These are phyloP conservation scores for Fraxinus platypoda DNA, from an alignment of 305 asterid species.

Conservation along the genomic window DNA sequence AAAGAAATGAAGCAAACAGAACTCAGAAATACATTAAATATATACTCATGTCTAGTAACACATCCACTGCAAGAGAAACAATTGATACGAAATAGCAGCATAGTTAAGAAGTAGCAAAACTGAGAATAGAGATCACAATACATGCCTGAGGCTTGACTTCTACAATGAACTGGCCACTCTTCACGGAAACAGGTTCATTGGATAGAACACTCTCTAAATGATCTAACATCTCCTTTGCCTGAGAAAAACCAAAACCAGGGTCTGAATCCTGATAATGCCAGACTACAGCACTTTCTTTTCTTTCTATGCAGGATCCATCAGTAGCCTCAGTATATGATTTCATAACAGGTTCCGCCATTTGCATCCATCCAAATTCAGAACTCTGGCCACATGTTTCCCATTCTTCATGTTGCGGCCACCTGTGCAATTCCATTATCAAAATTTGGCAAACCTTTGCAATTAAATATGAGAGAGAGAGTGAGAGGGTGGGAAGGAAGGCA, in stretches of 20 bases:
- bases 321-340: constrained; percentile 30
- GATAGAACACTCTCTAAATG: constrained; percentile 37
- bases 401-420: constrained; percentile 32
- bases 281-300: constrained; percentile 37
- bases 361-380: constrained; percentile 35
- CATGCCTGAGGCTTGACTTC: constrained; percentile 39
- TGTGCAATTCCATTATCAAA: constrained; percentile 22
- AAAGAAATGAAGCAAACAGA: background rate
- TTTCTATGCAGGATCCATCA: constrained; percentile 34
- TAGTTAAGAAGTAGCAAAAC: background rate
- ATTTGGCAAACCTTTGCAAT: constrained; percentile 5
- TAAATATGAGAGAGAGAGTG: background rate
- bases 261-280: constrained; percentile 40
- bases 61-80: background rate
- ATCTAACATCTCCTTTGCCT: constrained; percentile 39
- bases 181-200: constrained; percentile 37
- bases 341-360: constrained; percentile 35
- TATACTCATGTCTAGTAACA: background rate
- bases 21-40: background rate
- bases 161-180: constrained; percentile 36
- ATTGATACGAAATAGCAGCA: background rate
- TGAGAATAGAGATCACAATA: background rate
- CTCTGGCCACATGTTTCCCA: constrained; percentile 30
- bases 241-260: constrained; percentile 32
- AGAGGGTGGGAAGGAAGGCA: background rate